phyloP scores from a whole-genome alignment of 768 basidiomycete genomes.

The Lactarius sp. region DNA sequence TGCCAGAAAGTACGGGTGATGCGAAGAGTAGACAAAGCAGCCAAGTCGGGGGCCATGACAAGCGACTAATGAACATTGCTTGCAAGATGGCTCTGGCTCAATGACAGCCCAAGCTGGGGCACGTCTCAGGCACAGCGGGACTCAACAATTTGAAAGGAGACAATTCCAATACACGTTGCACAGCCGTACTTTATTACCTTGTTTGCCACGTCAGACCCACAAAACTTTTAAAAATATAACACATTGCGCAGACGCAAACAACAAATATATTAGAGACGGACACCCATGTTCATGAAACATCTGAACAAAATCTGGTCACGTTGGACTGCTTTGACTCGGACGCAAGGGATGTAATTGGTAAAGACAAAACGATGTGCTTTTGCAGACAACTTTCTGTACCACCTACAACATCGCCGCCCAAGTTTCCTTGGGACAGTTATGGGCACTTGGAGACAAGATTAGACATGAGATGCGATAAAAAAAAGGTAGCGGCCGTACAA shows the following conservation, averaged over 20 bases:
- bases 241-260: not conserved
- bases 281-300: not conserved
- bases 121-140: no score
- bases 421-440: not conserved
- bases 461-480: not conserved
- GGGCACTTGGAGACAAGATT: constrained; percentile 14
- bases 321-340: not conserved
- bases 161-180: not conserved
- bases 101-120: not conserved
- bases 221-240: not conserved
- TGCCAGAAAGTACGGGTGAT: constrained; percentile 34
- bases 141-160: no score
- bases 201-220: constrained; percentile 4
- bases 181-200: not conserved
- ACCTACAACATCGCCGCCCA: not conserved
- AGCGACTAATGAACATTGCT: constrained; percentile 12
- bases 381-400: not conserved
- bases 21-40: constrained; percentile 19
- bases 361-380: not conserved
- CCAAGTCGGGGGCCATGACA: constrained; percentile 7
- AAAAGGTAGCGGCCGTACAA: not conserved
- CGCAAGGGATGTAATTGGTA: not conserved
- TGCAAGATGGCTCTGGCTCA: not conserved
- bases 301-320: constrained; percentile 8
- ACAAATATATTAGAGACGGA: constrained; percentile 12